Percentiles rank a stretch among this genome's conserved stretches.
These are phyloP conservation scores for Olyra latifolia DNA, from an alignment of 176 grass and related monocot genomes.

Conservation along the genomic window DNA sequence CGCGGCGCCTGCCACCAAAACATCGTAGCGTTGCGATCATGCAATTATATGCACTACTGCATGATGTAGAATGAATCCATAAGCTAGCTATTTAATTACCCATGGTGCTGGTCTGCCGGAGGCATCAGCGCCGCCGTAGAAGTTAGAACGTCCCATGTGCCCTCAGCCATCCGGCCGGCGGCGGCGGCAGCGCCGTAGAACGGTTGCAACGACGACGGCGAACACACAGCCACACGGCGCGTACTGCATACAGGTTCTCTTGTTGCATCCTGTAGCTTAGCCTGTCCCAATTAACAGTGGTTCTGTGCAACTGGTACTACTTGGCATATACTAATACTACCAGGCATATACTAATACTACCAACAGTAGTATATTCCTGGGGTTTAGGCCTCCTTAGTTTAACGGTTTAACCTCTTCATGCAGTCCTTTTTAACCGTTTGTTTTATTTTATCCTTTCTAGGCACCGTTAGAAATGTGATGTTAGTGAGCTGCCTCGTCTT, in stretches of 20 bases:
- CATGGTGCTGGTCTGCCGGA: constrained; percentile 57
- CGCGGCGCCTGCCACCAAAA: no score
- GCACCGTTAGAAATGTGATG: no score
- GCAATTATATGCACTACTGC: neutral
- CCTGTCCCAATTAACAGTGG: neutral
- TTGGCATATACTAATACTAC: no score
- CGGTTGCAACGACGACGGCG: neutral
- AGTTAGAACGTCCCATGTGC: constrained; percentile 47
- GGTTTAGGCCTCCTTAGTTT: neutral
- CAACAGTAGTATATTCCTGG: neutral
- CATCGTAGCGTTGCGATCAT: no score
- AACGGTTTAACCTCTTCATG: neutral
- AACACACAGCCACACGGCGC: no score
- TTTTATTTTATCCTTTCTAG: neutral
- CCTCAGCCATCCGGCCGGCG: constrained; percentile 8
- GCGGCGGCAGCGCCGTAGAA: neutral
- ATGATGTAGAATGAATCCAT: neutral
- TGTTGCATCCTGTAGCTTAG: neutral
- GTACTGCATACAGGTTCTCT: no score
- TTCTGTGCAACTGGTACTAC: neutral
- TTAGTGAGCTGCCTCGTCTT: no score
- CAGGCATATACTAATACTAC: neutral
- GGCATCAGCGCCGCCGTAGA: constrained; percentile 47
- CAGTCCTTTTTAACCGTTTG: no score
- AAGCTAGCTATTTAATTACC: constrained; percentile 21